Evolutionary conservation across 768 basidiomycete species (phyloP).

Genomic region (Russula olivacea): DNA sequence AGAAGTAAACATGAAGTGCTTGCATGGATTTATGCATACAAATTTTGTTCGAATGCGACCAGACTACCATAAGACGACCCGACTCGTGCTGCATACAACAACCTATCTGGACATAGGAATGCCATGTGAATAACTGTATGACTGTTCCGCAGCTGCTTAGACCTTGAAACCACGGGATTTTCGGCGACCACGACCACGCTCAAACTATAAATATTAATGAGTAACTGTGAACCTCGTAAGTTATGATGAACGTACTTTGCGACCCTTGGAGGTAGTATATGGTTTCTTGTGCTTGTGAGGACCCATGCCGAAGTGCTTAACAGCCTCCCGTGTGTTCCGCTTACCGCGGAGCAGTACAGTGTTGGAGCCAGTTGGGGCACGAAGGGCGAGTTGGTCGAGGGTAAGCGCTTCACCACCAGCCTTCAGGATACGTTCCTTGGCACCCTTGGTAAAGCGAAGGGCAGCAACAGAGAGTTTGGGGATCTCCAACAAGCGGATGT

Average conservation of each 20-base stretch:
- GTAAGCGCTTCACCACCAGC: slow-evolving; percentile 94
- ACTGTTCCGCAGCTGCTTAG: slow-evolving; percentile 44
- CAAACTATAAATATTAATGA: slow-evolving; percentile 53
- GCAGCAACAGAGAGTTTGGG: slow-evolving; percentile 94
- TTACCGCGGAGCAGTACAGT: slow-evolving; percentile 90
- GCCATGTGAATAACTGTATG: slow-evolving; percentile 29
- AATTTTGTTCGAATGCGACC: slow-evolving; percentile 17
- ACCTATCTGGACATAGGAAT: slow-evolving; percentile 27
- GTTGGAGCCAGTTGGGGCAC: slow-evolving; percentile 92
- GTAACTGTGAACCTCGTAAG: neutral
- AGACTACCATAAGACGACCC: slow-evolving; percentile 17
- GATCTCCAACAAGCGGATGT: slow-evolving; percentile 75
- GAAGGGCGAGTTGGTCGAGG: slow-evolving; percentile 92
- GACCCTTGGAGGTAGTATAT: slow-evolving; percentile 90
- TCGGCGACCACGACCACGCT: slow-evolving; percentile 97
- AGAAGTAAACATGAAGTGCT: neutral
- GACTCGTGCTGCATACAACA: slow-evolving; percentile 33
- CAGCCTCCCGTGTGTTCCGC: slow-evolving; percentile 88
- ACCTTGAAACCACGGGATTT: slow-evolving; percentile 97
- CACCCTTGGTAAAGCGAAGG: slow-evolving; percentile 87
- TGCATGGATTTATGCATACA: slow-evolving; percentile 19
- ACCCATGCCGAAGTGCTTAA: slow-evolving; percentile 98
- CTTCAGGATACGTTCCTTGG: slow-evolving; percentile 91
- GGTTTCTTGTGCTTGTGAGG: slow-evolving; percentile 99
- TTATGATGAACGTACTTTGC: slow-evolving; percentile 56